Base-by-base conservation (phyloP, 192 early-diverging fungal species). In the Linnemannia schmuckeri region DNA sequence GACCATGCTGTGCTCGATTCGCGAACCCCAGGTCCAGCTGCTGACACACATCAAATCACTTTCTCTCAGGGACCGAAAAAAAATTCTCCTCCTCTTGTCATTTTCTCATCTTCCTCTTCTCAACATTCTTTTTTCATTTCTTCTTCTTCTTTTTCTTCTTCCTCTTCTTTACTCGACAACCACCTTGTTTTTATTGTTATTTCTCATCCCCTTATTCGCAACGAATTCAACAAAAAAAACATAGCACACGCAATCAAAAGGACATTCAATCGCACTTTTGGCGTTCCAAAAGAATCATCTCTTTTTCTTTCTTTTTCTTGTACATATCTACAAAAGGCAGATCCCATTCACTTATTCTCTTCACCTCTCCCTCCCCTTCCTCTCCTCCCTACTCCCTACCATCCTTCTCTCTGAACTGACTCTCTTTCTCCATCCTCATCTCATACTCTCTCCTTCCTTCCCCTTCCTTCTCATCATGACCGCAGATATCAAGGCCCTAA, bases 401-500 rank as follows among this genome's bases (percentile, higher is more conserved):
- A 0, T 24, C 8, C 57, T 27, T n/a, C 40, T 40, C 7, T 17
- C 22, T 12, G 20, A 18, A 13, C 27, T 10, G 27, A 8, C 41
- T 20, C 1, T 76, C 27, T 22, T 40, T 24, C 52, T 24, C 13
- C 42, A n/a, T 30, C 2, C 22, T 6, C 46, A 49, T 33, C 37
- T 9, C 42, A 2, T 30, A 54, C 30, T 18, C 5, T 2, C 73
- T 35, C 24, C 24, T 47, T 63, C 49, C 63, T 3, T 27, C 10
- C 1, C 27, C 17, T 18, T 20, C 49, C 20, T 8, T 37, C 27
- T 52, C 75, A 52, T 57, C 68, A 42, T 77, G 46, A 42, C 76
- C 47, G 73, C 38, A 40, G 57, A 63, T 38, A 49, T 77, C 74
- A 77, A 82, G 41, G 52, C 33, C 76, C 73, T 76, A 92, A 88